Conservation (phyloP, 352 stramenopile species). For the Globisporangium alternatum region DNA sequence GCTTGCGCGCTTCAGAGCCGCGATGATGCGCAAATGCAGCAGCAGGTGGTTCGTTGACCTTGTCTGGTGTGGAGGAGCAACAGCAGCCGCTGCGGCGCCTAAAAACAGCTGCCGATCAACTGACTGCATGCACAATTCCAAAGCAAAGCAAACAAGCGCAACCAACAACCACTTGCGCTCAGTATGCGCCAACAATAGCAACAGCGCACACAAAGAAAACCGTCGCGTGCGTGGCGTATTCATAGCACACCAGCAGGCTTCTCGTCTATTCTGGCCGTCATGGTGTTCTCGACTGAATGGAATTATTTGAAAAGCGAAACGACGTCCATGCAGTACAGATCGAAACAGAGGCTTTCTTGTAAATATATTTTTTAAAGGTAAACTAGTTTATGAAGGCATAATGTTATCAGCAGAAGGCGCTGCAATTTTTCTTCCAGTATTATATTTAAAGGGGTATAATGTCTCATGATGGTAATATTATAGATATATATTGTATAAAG, state of each 20-base stretch:
- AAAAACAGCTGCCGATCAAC: slow-evolving; percentile 9
- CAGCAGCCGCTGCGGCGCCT: slow-evolving; percentile 3
- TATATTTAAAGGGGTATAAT: background rate
- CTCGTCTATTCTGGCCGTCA: background rate
- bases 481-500: background rate
- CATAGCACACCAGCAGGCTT: background rate
- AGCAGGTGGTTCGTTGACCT: slow-evolving; percentile 10
- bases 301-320: background rate
- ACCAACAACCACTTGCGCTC: slow-evolving; percentile 1
- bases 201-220: background rate
- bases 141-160: background rate
- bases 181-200: slow-evolving; percentile 9
- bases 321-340: background rate
- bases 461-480: background rate
- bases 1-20: background rate
- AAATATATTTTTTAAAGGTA: background rate
- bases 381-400: background rate
- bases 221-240: background rate
- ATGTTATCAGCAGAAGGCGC: background rate
- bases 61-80: slow-evolving; percentile 10
- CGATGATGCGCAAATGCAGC: slow-evolving; percentile 13
- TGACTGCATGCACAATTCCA: slow-evolving; percentile 3
- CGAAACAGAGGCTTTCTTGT: background rate
- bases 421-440: background rate
- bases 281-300: background rate